Percentiles rank a stretch among this genome's conserved stretches.
Conservation (phyloP, 2,329 filamentous ascomycete species). For the Mariannaea sp. region DNA sequence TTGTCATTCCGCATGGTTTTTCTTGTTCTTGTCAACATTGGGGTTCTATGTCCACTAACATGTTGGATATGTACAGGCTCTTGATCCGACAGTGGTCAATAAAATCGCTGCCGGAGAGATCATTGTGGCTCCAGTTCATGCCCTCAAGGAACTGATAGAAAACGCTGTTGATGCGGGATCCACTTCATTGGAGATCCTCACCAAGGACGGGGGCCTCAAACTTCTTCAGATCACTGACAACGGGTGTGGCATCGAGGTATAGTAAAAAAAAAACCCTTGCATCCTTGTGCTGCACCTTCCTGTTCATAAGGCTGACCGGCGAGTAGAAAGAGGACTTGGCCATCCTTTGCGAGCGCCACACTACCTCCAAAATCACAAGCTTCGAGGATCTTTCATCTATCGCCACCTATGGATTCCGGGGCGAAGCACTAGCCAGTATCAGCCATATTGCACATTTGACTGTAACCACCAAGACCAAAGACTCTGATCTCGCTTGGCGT, state of each 20-base stretch:
- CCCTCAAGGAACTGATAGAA: conserved; percentile 94
- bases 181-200: conserved; percentile 84
- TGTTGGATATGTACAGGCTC: conserved; percentile 59
- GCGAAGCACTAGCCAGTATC: conserved; percentile 94
- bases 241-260: conserved; percentile 89
- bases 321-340: conserved; percentile 82
- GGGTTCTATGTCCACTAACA: conserved; percentile 17
- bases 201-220: conserved; percentile 95
- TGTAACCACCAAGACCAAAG: conserved; percentile 90
- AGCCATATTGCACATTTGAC: conserved; percentile 96
- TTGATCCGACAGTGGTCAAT: conserved; percentile 93
- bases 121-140: conserved; percentile 95
- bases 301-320: conserved; percentile 21
- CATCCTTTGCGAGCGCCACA: conserved; percentile 94
- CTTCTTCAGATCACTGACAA: conserved; percentile 97
- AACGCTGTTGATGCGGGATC: conserved; percentile 98
- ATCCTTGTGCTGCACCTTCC: not conserved
- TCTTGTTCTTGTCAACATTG: conserved; percentile 4
- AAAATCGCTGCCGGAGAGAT: conserved; percentile 99
- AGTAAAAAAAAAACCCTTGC: conserved; percentile 37
- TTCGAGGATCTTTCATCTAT: conserved; percentile 94
- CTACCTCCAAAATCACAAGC: conserved; percentile 90
- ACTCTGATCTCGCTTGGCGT: conserved; percentile 87
- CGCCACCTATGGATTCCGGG: conserved; percentile 95
- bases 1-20: conserved; percentile 8